Base-by-base conservation (phyloP, 2,329 filamentous ascomycete genomes). In the Diplodia mutila region DNA sequence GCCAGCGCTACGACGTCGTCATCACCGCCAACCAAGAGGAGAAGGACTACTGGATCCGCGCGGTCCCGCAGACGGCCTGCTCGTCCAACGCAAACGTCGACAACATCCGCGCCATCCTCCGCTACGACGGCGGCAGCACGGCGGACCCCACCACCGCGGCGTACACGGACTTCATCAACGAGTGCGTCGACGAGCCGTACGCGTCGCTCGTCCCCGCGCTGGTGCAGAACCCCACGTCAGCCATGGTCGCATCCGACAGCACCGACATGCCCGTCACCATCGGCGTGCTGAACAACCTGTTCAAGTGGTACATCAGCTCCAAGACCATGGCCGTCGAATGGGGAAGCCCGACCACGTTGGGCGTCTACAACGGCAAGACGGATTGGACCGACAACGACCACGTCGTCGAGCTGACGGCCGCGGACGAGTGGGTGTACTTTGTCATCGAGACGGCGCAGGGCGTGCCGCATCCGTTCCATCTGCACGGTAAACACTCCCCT, bases 261-360 rank as follows among this genome's bases (percentile, higher is more conserved):
- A 72, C 75, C 64, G 71, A 67, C 18, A 71, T 77, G 16, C 73
- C 73, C 1, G 71, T 77, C 18, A 70, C 67, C 1, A 72, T 76
- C 6, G 69, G 67, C 34, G 68, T 70, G 2, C 72, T 73, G 27
- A 54, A 57, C 46, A 74, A 72, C 23, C 61, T 74, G 2, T 71
- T 78, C 6, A 72, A 76, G 2, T 78, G 76, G 76, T 76, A 71
- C 29, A 70, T 78, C 63, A 85, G 85, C 73, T 78, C 75, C 39
- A 84, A 78, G 12, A 80, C 80, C 9, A 79, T 86, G 74, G 64
- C 77, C 6, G 76, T 85, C 6, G 77, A 85, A 66, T 85, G 84
- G 77, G 73, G 73, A 9, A 73, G 83, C 61, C 84, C 85, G 6
- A 85, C 84, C 0, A 74, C 82, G 4, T 68, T 75, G 61, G 73